phyloP scores from a whole-genome alignment of 2,329 filamentous ascomycete species.

The Exserohilum turcica region DNA sequence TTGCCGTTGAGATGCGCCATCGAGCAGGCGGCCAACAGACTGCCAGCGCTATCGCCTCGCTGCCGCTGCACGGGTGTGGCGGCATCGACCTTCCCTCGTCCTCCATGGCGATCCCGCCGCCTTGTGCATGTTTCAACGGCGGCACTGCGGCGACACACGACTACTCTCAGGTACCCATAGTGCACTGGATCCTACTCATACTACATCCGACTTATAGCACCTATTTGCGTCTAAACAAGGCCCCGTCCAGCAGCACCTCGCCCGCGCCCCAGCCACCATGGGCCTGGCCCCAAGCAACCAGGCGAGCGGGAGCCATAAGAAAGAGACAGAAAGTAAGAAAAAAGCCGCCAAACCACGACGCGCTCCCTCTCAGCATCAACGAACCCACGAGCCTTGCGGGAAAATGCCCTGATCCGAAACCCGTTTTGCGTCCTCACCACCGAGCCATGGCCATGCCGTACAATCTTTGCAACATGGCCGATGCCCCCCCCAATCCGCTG shows the following conservation, averaged over 20 bases:
- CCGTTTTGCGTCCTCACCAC: constrained; percentile 52
- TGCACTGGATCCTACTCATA: constrained; percentile 10
- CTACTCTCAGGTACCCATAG: not conserved
- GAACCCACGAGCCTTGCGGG: constrained; percentile 60
- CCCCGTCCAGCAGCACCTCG: no score
- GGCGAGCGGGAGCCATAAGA: no score
- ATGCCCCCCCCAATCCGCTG: constrained; percentile 57
- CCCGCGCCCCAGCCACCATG: no score
- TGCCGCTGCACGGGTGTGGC: not conserved
- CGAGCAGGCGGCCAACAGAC: not conserved
- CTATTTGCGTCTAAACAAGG: constrained; percentile 8
- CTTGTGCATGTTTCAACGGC: constrained; percentile 12
- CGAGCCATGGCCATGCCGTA: constrained; percentile 62
- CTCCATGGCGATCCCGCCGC: not conserved
- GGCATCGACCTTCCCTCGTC: not conserved
- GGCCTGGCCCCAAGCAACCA: no score
- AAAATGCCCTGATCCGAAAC: constrained; percentile 60
- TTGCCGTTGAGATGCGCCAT: not conserved
- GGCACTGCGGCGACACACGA: not conserved
- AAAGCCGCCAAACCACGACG: no score
- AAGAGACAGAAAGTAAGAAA: constrained; percentile 17
- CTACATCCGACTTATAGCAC: constrained; percentile 6
- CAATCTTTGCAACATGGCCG: constrained; percentile 62
- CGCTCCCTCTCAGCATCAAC: constrained; percentile 32
- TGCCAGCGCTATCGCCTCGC: not conserved